A percentile compares a stretch with the other conserved stretches of the same genome.
Evolutionary conservation across 495 filamentous ascomycete species (phyloP).

Genomic region (Aspergillus kassunensis): DNA sequence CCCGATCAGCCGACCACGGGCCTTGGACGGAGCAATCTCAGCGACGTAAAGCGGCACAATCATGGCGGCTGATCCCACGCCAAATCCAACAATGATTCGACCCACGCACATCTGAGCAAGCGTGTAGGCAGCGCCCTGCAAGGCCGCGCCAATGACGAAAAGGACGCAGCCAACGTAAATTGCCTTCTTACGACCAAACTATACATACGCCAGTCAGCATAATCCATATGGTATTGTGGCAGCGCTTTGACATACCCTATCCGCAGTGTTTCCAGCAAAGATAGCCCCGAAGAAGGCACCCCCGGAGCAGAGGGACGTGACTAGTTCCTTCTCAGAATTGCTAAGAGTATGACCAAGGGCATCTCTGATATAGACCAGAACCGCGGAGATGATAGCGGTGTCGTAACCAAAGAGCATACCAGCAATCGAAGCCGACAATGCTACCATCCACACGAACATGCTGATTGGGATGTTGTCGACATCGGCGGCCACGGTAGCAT

Average conservation of each 20-base stretch:
- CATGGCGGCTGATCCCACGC: slow-evolving; percentile 54
- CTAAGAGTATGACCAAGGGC: slow-evolving; percentile 24
- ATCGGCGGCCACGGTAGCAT: slow-evolving; percentile 1
- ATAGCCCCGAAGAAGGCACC: slow-evolving; percentile 52
- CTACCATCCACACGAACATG: slow-evolving; percentile 34
- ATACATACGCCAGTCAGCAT: not conserved
- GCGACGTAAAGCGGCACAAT: slow-evolving; percentile 44
- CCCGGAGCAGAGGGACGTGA: slow-evolving; percentile 44
- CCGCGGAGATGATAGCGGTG: slow-evolving; percentile 46
- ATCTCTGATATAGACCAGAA: slow-evolving; percentile 37
- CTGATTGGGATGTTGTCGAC: slow-evolving; percentile 9
- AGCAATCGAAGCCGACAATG: slow-evolving; percentile 32
- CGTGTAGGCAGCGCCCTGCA: slow-evolving; percentile 46
- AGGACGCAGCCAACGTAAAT: slow-evolving; percentile 48
- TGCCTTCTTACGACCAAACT: slow-evolving; percentile 46
- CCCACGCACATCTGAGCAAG: slow-evolving; percentile 51
- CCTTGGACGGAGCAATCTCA: slow-evolving; percentile 46
- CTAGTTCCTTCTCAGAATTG: slow-evolving; percentile 41
- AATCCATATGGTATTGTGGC: not conserved
- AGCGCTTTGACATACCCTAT: slow-evolving; percentile 21
- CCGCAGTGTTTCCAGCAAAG: slow-evolving; percentile 47
- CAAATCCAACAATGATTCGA: slow-evolving; percentile 48
- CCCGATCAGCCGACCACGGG: slow-evolving; percentile 52
- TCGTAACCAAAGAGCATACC: slow-evolving; percentile 45
- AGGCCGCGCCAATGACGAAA: slow-evolving; percentile 41